A percentile compares a stretch with the other conserved stretches of the same genome.
Conservation (phyloP, 2,329 filamentous ascomycete genomes). For the Shiraia bambusicola region DNA sequence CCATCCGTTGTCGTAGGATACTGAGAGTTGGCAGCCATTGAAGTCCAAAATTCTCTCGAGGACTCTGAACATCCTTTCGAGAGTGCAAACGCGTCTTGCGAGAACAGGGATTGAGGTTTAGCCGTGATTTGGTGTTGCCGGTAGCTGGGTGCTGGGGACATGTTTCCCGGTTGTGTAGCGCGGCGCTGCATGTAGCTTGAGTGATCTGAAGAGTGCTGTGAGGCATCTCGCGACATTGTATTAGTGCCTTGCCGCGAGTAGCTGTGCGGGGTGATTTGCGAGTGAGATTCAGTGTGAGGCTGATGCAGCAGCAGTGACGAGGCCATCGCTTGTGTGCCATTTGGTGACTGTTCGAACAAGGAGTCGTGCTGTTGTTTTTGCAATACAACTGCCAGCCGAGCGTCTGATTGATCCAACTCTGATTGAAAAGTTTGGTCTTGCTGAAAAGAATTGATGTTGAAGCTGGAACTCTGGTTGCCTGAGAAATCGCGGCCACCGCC, state of each 20-base stretch:
- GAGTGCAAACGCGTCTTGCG: too few species aligned
- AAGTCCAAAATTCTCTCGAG: too few species aligned
- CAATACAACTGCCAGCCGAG: slow-evolving; percentile 7
- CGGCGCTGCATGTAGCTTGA: not conserved
- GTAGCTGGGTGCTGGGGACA: not conserved
- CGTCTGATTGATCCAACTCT: slow-evolving; percentile 9
- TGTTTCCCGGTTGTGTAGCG: not conserved
- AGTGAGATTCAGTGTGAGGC: slow-evolving; percentile 16
- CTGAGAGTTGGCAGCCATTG: too few species aligned
- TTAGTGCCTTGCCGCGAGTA: too few species aligned
- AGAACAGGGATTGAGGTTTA: too few species aligned
- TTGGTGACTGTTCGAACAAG: slow-evolving; percentile 12
- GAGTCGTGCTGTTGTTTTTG: slow-evolving; percentile 16
- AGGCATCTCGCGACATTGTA: too few species aligned
- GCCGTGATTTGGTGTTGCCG: not conserved
- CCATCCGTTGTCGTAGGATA: too few species aligned
- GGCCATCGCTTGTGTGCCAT: not conserved
- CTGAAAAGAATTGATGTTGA: slow-evolving; percentile 2
- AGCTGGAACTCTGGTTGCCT: slow-evolving; percentile 1
- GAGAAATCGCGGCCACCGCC: slow-evolving; percentile 4
- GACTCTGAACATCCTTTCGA: too few species aligned
- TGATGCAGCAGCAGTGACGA: slow-evolving; percentile 16
- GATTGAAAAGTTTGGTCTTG: slow-evolving; percentile 7
- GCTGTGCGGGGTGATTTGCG: too few species aligned
- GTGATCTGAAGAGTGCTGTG: too few species aligned